phyloP scores from a whole-genome alignment of 805 yeast species.

The Candida sakaeoensis region DNA sequence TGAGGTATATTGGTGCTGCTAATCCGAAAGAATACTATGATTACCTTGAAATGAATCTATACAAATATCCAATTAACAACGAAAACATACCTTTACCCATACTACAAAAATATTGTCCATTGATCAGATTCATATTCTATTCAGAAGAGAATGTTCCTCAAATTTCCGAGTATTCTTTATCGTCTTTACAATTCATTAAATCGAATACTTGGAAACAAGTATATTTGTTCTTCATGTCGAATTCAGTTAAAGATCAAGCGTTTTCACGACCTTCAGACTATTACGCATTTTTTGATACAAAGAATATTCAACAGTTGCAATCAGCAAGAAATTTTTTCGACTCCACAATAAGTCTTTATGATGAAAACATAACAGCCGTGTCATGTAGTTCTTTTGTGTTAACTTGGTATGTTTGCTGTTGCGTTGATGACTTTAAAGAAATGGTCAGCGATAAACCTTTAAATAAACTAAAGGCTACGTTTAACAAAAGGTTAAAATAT shows the following conservation, averaged over 20 bases:
- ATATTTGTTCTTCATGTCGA: constrained; percentile 27
- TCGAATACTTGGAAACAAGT: constrained; percentile 36
- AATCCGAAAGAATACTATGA: constrained; percentile 30
- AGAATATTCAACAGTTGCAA: constrained; percentile 20
- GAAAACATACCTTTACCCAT: constrained; percentile 25
- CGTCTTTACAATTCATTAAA: constrained; percentile 24
- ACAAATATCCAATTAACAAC: constrained; percentile 19
- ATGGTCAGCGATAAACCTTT: constrained; percentile 22
- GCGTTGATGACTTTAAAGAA: constrained; percentile 34
- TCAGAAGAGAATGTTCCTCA: constrained; percentile 20
- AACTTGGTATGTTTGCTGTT: constrained; percentile 31
- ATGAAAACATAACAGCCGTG: constrained; percentile 16
- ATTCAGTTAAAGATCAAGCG: constrained; percentile 32
- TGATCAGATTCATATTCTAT: constrained; percentile 31
- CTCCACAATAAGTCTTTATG: constrained; percentile 26
- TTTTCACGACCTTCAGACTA: constrained; percentile 37
- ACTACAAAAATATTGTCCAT: constrained; percentile 31
- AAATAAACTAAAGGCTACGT: constrained; percentile 27
- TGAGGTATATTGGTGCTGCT: constrained; percentile 34
- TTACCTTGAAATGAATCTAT: constrained; percentile 23
- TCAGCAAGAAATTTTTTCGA: constrained; percentile 31
- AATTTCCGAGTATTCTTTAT: constrained; percentile 20
- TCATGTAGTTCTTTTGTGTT: constrained; percentile 20
- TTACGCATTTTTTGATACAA: constrained; percentile 17
- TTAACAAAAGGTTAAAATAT: constrained; percentile 35